phyloP scores from a whole-genome alignment of 306 rosid species.

The Begonia peltatifolia region DNA sequence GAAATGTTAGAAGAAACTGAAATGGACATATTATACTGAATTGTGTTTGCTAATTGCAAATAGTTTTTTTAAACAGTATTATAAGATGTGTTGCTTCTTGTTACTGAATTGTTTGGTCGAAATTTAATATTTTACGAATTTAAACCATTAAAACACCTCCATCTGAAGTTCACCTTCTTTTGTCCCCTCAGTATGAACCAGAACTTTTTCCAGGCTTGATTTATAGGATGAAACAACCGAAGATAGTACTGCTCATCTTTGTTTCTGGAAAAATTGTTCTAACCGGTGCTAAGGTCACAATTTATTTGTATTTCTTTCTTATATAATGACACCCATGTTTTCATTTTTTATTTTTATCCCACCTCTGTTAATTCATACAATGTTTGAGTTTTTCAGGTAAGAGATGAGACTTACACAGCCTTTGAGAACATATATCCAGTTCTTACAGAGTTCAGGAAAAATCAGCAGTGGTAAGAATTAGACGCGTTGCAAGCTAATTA shows the following conservation, averaged over 20 bases:
- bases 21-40: too few species aligned
- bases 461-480: slow-evolving; percentile 57
- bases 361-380: background rate
- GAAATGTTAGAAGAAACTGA: too few species aligned
- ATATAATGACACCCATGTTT: too few species aligned
- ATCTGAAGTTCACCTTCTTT: background rate
- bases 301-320: background rate
- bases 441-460: slow-evolving; percentile 86
- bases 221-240: slow-evolving; percentile 93
- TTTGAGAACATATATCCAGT: slow-evolving; percentile 94
- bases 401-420: slow-evolving; percentile 84
- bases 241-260: slow-evolving; percentile 85
- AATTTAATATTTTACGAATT: too few species aligned
- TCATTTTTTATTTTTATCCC: too few species aligned
- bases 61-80: too few species aligned
- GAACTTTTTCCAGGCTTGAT: slow-evolving; percentile 94
- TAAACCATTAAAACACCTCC: too few species aligned
- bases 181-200: slow-evolving; percentile 65
- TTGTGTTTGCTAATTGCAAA: too few species aligned
- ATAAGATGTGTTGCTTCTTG: too few species aligned
- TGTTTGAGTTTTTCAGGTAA: slow-evolving; percentile 36
- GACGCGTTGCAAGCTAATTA: too few species aligned
- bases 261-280: slow-evolving; percentile 94
- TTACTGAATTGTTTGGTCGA: too few species aligned
- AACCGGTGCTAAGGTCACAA: slow-evolving; percentile 85